Evolutionary conservation across 2,329 filamentous ascomycete species (phyloP), one percentile per base, ranked within the genome.

Genomic region (Lecanosticta acicola): DNA sequence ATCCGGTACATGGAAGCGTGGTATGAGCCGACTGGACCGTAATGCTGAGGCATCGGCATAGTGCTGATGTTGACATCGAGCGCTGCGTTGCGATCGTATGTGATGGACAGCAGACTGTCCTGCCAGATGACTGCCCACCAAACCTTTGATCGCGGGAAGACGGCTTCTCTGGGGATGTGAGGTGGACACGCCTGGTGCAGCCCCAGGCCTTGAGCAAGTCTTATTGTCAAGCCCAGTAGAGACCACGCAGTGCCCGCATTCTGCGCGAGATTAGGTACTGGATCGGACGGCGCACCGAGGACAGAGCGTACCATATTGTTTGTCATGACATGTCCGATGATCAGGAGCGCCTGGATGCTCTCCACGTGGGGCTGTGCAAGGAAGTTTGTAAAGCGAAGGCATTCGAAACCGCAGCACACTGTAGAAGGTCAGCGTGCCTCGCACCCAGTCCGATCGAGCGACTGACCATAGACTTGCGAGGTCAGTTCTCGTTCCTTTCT

Each of bases 111-210:
- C 38, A 82, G 69, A 45, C 77, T 80, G 55, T 83, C 79, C 58
- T 82, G 79, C 79, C 79, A 83, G 24, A 81, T 71, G 53, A 82
- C 71, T 2, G 77, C 77, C 79, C 79, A 83, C 72, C 72, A 74
- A 11, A 61, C 48, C 37, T 57, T 59, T 3, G 59, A 59, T 17
- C 60, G 54, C 26, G 48, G 69, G 61, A 59, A 71, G 66, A 54
- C 69, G 17, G 65, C 64, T 42, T 79, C 74, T 4, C 67, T 59
- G 2, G 74, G 66, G 2, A 74, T 72, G 38, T 76, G 75, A 17
- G 72, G 70, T 32, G 77, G 75, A 37, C 77, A 79, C 55, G 76
- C 71, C 36, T 78, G 72, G 53, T 83, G 79, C 35, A 83, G 63
- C 3, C 79, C 79, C 9, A 81, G 70, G 4, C 76, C 78, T 61